A percentile compares a stretch with the other conserved stretches of the same genome.
These are phyloP conservation scores for Prunus padus DNA, from an alignment of 306 rosid genomes.

Conservation along the genomic window DNA sequence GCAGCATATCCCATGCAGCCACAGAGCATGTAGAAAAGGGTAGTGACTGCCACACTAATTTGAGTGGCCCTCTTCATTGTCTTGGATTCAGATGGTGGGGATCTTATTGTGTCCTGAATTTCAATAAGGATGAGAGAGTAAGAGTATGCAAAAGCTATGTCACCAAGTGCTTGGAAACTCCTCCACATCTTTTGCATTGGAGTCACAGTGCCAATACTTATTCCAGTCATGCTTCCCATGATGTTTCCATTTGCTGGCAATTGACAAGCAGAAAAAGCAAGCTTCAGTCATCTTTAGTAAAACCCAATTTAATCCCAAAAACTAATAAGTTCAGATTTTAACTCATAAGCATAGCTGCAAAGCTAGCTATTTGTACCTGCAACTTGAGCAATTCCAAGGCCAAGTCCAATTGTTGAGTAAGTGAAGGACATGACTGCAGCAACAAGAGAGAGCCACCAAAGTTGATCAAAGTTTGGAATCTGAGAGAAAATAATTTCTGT, in stretches of 20 bases:
- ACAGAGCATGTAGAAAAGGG: slow-evolving; percentile 78
- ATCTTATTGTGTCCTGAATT: slow-evolving; percentile 72
- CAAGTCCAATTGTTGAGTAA: slow-evolving; percentile 35
- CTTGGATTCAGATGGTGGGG: slow-evolving; percentile 72
- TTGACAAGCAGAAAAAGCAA: slow-evolving; percentile 4
- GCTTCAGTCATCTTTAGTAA: slow-evolving; percentile 4
- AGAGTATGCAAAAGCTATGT: slow-evolving; percentile 76
- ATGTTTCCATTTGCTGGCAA: slow-evolving; percentile 36
- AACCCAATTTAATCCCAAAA: background rate
- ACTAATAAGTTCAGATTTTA: background rate
- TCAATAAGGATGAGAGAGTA: slow-evolving; percentile 67
- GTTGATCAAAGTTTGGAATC: slow-evolving; percentile 46
- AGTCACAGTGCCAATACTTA: slow-evolving; percentile 46
- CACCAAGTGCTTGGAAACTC: slow-evolving; percentile 69
- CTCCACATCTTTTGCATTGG: slow-evolving; percentile 50
- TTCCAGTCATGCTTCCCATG: slow-evolving; percentile 57
- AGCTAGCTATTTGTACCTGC: slow-evolving; percentile 8
- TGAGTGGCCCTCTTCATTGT: slow-evolving; percentile 65
- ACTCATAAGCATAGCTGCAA: background rate
- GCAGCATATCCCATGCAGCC: slow-evolving; percentile 78
- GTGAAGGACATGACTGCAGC: slow-evolving; percentile 46
- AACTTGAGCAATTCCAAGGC: slow-evolving; percentile 33
- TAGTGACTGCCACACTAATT: slow-evolving; percentile 53
- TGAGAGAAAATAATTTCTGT: slow-evolving; percentile 55
- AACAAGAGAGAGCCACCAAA: slow-evolving; percentile 39